Evolutionary conservation across 805 yeast genomes (phyloP), one percentile per base, ranked within the genome.

Genomic region (Candida manassasensis): DNA sequence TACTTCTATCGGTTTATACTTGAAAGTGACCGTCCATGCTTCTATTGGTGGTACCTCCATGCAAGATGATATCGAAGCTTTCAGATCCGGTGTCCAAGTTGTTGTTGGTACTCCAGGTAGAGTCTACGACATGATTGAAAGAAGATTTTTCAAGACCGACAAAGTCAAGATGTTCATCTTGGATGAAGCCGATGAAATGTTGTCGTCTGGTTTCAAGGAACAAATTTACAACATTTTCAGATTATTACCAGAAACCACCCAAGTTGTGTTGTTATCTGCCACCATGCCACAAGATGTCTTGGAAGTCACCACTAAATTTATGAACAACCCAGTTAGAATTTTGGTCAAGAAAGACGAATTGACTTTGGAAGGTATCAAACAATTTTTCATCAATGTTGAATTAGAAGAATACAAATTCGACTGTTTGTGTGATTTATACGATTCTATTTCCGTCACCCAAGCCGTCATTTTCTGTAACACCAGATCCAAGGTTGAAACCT

Each of bases 21-120:
- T 93, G 82, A 81, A 86, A 56, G 77, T 90, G 43, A 79, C 82
- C 46, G 89, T 93, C 53, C 97, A 93, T 61, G 96, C 97, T 36
- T 90, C 95, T 67, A 86, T 93, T 55, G 98, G 98, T 66, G 98
- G 98, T 62, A 90, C 95, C 43, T 77, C 86, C 42, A 76, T 87
- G 61, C 79, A 80, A 42, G 93, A 88, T 47, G 98, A 93, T 70
- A 73, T 84, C 47, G 84, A 81, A 61, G 87, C 84, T 48, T 77
- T 93, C 60, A 74, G 76, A 54, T 77, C 77, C 45, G 95, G 95
- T 49, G 94, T 84, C 47, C 97, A 90, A 69, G 76, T 90, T 40
- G 94, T 93, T 40, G 90, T 88, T 53, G 98, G 97, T 59, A 93
- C 98, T 41, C 98, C 98, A 52, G 98, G 98, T 57, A 81, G 98